Conservation (phyloP, 148 eudicot species). For the Cornus suecica region DNA sequence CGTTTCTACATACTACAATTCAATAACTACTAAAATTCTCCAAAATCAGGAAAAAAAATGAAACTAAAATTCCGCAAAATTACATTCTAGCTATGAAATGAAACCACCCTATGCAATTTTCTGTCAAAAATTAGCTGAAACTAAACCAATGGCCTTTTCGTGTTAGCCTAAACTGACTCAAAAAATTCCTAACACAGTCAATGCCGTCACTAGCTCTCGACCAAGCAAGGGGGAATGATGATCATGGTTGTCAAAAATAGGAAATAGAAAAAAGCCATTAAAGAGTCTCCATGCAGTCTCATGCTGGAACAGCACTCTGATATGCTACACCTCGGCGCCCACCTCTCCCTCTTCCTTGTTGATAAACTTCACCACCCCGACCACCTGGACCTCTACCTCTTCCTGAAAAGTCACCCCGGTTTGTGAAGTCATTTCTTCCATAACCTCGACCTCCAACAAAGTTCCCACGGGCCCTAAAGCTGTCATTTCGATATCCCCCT, state of each 20-base stretch:
- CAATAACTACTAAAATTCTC: neutral
- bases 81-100: conserved; percentile 12
- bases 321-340: conserved; percentile 35
- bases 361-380: conserved; percentile 31
- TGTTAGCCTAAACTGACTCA: conserved; percentile 9
- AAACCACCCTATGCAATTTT: conserved; percentile 11
- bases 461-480: conserved; percentile 49
- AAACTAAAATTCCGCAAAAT: neutral
- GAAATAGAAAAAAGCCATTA: neutral
- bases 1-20: neutral
- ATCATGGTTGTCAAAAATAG: neutral
- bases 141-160: conserved; percentile 10
- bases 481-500: conserved; percentile 51
- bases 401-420: conserved; percentile 42
- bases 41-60: neutral
- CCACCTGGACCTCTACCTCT: conserved; percentile 42
- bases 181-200: conserved; percentile 6
- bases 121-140: conserved; percentile 10
- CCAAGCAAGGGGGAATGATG: neutral
- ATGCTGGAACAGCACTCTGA: conserved; percentile 20
- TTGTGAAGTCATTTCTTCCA: conserved; percentile 43
- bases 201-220: neutral
- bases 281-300: conserved; percentile 8
- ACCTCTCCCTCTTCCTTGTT: conserved; percentile 55
- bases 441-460: conserved; percentile 43